These are phyloP conservation scores for Cercospora berteroae DNA, from an alignment of 2,329 filamentous ascomycete genomes.

Conservation along the genomic window DNA sequence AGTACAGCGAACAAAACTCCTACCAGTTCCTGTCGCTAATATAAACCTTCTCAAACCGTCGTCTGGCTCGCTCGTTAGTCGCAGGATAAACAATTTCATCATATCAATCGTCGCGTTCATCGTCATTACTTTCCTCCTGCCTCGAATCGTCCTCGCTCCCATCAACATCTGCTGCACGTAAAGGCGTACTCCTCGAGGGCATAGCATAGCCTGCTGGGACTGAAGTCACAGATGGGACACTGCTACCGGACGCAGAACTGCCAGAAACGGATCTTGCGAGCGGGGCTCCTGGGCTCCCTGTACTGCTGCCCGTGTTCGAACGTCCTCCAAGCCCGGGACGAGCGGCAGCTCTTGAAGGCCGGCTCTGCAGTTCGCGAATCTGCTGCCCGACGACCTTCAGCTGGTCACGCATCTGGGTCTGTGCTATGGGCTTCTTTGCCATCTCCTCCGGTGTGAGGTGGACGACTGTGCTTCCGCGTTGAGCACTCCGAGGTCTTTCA, in stretches of 20 bases:
- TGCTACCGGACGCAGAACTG: background rate
- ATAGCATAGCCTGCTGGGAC: background rate
- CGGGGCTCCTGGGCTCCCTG: background rate
- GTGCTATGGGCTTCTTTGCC: conserved; percentile 25
- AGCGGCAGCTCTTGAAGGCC: conserved; percentile 3
- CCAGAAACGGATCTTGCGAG: background rate
- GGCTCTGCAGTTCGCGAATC: conserved; percentile 19
- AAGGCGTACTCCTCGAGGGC: background rate
- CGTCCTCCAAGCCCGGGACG: background rate
- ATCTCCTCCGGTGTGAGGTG: conserved; percentile 26
- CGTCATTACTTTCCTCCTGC: background rate
- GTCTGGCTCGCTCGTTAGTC: background rate
- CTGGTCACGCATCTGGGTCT: conserved; percentile 21
- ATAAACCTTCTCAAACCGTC: background rate
- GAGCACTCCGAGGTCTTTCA: conserved; percentile 23
- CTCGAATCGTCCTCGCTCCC: background rate
- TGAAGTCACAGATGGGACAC: background rate
- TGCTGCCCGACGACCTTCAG: conserved; percentile 22
- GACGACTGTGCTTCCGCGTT: conserved; percentile 28
- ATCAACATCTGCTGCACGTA: background rate
- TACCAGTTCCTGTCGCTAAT: background rate
- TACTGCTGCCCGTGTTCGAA: background rate
- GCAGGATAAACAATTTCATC: background rate
- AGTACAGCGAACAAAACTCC: background rate
- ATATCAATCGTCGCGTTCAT: background rate